Base-by-base conservation (phyloP, 345 rosid genomes). In the Camelina laxa region DNA sequence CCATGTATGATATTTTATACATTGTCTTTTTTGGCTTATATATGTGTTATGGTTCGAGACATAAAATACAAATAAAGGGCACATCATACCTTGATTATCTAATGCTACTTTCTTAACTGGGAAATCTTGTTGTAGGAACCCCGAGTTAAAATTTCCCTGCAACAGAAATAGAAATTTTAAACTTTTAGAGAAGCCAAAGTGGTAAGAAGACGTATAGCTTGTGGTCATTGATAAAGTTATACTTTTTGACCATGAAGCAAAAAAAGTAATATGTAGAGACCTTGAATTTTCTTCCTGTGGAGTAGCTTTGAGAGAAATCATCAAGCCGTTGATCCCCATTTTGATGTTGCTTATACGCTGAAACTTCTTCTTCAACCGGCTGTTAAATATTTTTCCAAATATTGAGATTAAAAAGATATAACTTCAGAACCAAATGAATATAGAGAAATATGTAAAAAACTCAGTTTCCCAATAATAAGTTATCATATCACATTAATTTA, bases 221-320 rank as follows among this genome's bases (percentile, higher is more conserved):
- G 12, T 31, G 8, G 2, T 33, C 30, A 21, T 30, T 65, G 4
- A 45, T 17, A 12, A n/a, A 31, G 2, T 9, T 11, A 42, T 12
- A 19, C 41, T 19, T 36, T 55, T 19, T 27, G 54, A 31, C n/a
- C 31, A 56, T 69, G 44, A 30, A 57, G 55, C 44, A n/a, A 58
- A 10, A 44, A 3, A n/a, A 57, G 4, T 8, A 9, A n/a, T 14
- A 59, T 59, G 24, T 14, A 31, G 0, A 47, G 33, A 73, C 71
- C 77, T 73, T 73, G 36, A 30, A 15, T 15, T 42, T 64, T 54
- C 63, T 73, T 63, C 77, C 42, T n/a, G 64, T 42, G 7, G 77
- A 54, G 47, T 73, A 19, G 42, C 39, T 73, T 54, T 63, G 77
- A 11, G 64, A 73, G 56, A 54, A n/a, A 33, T 64, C 55, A 73